Evolutionary conservation across 768 basidiomycete genomes (phyloP).

Genomic region (Mycena maculata): DNA sequence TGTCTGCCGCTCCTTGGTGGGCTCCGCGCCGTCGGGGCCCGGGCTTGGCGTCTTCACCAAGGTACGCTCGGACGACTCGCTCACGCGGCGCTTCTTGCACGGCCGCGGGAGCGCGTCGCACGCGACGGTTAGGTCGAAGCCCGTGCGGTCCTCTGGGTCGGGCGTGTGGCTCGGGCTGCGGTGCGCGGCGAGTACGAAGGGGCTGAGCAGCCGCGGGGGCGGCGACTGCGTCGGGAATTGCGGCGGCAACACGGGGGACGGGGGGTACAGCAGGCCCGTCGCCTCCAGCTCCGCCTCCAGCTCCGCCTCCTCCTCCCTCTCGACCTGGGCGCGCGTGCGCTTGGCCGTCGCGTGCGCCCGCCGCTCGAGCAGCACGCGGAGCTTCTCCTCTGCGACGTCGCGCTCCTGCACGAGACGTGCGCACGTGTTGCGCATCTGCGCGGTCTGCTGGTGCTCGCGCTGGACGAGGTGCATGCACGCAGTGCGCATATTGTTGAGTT

Average conservation of each 20-base stretch:
- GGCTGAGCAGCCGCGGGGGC: slow-evolving; percentile 31
- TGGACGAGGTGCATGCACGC: slow-evolving; percentile 44
- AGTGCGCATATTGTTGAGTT: slow-evolving; percentile 46
- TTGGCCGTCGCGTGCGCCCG: slow-evolving; percentile 30
- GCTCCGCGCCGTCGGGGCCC: background rate
- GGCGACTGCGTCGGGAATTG: slow-evolving; percentile 28
- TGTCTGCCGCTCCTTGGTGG: slow-evolving; percentile 22
- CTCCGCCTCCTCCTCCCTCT: slow-evolving; percentile 13
- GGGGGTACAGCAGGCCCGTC: slow-evolving; percentile 20
- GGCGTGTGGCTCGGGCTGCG: slow-evolving; percentile 26
- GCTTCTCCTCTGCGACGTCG: slow-evolving; percentile 47
- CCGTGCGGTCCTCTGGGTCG: slow-evolving; percentile 26
- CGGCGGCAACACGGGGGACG: slow-evolving; percentile 23
- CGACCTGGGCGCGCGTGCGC: slow-evolving; percentile 18
- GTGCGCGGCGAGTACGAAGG: slow-evolving; percentile 28
- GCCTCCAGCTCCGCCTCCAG: slow-evolving; percentile 2
- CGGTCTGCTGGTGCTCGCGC: slow-evolving; percentile 46
- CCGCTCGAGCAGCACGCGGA: slow-evolving; percentile 42
- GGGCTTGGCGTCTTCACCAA: background rate
- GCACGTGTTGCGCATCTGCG: slow-evolving; percentile 45
- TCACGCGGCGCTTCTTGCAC: slow-evolving; percentile 25
- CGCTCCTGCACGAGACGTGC: slow-evolving; percentile 47
- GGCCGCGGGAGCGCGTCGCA: slow-evolving; percentile 25
- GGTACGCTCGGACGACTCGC: slow-evolving; percentile 9
- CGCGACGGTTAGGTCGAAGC: slow-evolving; percentile 26